Base-by-base conservation (phyloP, 345 rosid genomes). In the Boechera retrofracta region DNA sequence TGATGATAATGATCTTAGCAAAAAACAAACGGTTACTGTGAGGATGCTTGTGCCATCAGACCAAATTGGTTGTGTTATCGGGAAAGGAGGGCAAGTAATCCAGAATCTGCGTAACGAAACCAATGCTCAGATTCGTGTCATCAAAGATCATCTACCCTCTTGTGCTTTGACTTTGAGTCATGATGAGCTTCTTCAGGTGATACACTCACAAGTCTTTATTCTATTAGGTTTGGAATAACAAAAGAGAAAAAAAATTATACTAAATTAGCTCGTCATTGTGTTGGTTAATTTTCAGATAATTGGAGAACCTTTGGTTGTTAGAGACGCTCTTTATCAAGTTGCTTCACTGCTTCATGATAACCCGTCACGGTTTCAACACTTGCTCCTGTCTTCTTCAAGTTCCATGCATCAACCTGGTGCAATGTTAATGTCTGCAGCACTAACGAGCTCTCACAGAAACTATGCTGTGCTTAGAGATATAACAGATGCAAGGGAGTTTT, bases 171-270 rank as follows among this genome's bases (percentile, higher is more conserved):
- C 77, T 58, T 15, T 58, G 82, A 82, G 83, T 71, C 81, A 84
- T 53, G 91, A 88, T 77, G 96, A 88, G 79, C 92, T 88, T 81
- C 88, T 90, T 53, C 92, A 87, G 93, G 96, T 90, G 75, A 51
- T 60, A 32, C 61, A 59, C 49, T 65, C 59, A 52, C 44, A 33
- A 60, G 69, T 64, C 45, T 53, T 38, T 3, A 5, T 18, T 52
- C 70, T 58, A 2, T 45, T 26, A n/a, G 11, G 35, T 13, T 36
- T 56, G 24, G 10, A 38, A 4, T 7, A 47, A 67, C 36, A 2
- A 58, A 58, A 76, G 52, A 9, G 29, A n/a, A 31, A n/a, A 45
- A 47, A 8, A 29, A 41, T 31, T 31, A 7, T 36, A 3, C 32
- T 44, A 26, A 15, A 32, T 12, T 11, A 57, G 28, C 13, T 41